Conservation (phyloP, 2,329 filamentous ascomycete species). For the Claviceps sorghi region DNA sequence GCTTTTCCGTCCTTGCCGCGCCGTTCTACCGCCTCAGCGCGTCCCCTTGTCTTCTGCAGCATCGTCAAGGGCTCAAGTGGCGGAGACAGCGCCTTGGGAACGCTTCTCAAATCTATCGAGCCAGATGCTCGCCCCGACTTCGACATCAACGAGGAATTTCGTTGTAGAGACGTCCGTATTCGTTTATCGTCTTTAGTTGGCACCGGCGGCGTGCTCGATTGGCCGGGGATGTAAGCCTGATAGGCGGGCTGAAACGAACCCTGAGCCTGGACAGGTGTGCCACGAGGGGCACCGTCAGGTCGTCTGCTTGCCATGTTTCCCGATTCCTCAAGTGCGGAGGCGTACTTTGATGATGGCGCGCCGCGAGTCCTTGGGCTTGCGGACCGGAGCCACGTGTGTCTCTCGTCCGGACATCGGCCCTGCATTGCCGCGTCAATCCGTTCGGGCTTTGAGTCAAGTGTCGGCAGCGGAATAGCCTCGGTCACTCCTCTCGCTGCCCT, state of each 20-base stretch:
- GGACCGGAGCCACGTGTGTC: background rate
- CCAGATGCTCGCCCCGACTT: constrained; percentile 10
- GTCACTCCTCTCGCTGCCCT: background rate
- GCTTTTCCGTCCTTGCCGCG: background rate
- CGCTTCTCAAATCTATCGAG: constrained; percentile 9
- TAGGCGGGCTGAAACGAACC: constrained; percentile 2
- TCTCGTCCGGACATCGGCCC: background rate
- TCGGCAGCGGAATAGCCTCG: background rate
- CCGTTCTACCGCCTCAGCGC: background rate
- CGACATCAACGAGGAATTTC: constrained; percentile 12
- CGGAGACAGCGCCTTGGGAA: constrained; percentile 12
- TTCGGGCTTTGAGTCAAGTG: constrained; percentile 1
- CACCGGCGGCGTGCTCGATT: background rate
- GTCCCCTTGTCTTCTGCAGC: background rate
- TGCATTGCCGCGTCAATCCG: background rate
- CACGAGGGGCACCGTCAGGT: background rate
- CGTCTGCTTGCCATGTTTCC: constrained; percentile 10
- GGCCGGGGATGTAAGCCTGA: constrained; percentile 8
- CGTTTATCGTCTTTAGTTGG: constrained; percentile 5
- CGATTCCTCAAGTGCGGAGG: background rate
- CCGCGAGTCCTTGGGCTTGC: background rate
- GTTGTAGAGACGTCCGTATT: constrained; percentile 12
- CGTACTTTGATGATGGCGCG: background rate
- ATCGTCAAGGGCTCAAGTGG: constrained; percentile 5
- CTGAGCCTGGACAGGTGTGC: background rate